Conservation (phyloP, 345 rosid species). For the Acer saccharum region DNA sequence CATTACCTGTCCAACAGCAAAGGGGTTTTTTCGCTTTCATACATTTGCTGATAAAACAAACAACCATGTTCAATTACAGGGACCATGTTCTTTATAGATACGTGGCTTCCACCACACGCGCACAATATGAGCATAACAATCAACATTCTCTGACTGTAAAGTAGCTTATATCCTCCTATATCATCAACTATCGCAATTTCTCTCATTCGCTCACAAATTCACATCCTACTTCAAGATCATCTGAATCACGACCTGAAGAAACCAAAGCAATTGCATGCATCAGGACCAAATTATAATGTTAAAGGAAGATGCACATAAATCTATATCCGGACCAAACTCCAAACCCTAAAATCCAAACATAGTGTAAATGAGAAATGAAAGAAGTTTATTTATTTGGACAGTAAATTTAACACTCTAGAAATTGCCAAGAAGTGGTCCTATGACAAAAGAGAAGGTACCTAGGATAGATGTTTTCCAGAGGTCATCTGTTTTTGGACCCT, state of each 20-base stretch:
- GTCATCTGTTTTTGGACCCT: too few species aligned
- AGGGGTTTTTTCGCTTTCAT: neutral
- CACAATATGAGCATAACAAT: neutral
- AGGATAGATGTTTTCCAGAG: neutral
- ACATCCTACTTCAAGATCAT: neutral
- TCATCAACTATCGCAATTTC: neutral
- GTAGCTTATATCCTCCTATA: constrained; percentile 1
- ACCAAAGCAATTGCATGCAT: constrained; percentile 1
- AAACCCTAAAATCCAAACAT: neutral
- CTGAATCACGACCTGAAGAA: constrained; percentile 13
- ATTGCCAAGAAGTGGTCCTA: neutral
- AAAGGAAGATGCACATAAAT: neutral
- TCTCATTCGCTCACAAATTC: neutral
- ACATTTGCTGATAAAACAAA: neutral
- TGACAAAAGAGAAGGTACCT: neutral
- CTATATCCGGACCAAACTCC: neutral
- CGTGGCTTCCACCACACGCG: neutral
- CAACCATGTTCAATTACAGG: neutral
- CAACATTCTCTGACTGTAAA: neutral
- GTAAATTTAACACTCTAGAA: neutral
- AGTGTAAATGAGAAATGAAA: neutral
- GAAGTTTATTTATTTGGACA: neutral
- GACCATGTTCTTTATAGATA: neutral
- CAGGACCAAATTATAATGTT: neutral
- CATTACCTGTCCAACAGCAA: neutral